Conservation (phyloP, 768 basidiomycete genomes). For the Cystoderma amianthinum region DNA sequence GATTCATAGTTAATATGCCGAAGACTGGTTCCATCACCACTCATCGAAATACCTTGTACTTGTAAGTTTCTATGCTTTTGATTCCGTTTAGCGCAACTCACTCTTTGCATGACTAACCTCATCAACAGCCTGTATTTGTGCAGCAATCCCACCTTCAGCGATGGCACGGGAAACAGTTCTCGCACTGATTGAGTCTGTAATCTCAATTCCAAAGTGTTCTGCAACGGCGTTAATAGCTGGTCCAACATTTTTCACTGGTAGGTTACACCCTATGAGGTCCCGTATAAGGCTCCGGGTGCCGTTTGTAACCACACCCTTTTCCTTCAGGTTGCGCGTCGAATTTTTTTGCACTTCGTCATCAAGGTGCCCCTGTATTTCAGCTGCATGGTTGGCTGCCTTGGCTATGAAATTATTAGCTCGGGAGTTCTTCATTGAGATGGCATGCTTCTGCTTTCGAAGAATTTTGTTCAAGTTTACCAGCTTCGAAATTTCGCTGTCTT, state of each 20-base stretch:
- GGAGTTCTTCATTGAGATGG: too few relatives aligned
- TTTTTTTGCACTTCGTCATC: too few relatives aligned
- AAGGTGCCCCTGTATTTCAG: too few relatives aligned
- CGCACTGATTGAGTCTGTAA: conserved; percentile 9
- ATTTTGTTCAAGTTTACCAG: too few relatives aligned
- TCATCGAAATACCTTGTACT: too few relatives aligned
- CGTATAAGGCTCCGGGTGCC: conserved; percentile 11
- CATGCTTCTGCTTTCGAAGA: too few relatives aligned
- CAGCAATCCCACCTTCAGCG: conserved; percentile 13
- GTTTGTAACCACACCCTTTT: conserved; percentile 13
- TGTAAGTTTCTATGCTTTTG: conserved; percentile 7
- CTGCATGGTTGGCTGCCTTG: too few relatives aligned
- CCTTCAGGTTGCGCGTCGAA: too few relatives aligned
- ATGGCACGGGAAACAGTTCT: conserved; percentile 8
- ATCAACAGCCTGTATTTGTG: conserved; percentile 15
- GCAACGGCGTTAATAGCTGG: conserved; percentile 10
- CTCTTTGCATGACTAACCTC: conserved; percentile 10
- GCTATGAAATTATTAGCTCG: too few relatives aligned
- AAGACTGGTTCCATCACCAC: too few relatives aligned
- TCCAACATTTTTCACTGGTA: conserved; percentile 9
- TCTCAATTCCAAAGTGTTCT: conserved; percentile 8
- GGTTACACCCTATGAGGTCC: conserved; percentile 10
- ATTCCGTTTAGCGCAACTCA: conserved; percentile 2
- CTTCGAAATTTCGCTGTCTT: too few relatives aligned
- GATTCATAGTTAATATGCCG: too few relatives aligned